These are phyloP conservation scores for Begonia fuchsioides DNA, from an alignment of 306 rosid species.

Conservation along the genomic window DNA sequence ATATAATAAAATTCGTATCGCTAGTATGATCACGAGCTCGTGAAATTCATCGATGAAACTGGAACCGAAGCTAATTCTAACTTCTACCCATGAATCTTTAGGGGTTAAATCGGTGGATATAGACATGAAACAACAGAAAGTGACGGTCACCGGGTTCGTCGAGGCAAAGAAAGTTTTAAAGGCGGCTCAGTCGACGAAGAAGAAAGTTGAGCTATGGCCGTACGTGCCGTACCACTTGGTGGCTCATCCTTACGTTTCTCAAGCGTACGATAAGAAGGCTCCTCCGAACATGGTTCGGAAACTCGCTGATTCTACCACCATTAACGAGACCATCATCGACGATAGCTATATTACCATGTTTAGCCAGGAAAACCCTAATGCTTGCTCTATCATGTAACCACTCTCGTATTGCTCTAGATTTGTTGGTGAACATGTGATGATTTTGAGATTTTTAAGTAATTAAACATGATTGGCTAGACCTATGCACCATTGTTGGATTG, in stretches of 20 bases:
- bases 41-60: no score
- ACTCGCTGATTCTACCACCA: slow-evolving; percentile 37
- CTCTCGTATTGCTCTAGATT: not conserved
- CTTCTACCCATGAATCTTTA: not conserved
- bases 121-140: slow-evolving; percentile 91
- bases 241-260: slow-evolving; percentile 68
- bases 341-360: slow-evolving; percentile 38
- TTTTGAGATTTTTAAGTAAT: no score
- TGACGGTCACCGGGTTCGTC: slow-evolving; percentile 68
- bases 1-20: no score
- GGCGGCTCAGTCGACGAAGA: slow-evolving; percentile 84
- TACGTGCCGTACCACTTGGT: slow-evolving; percentile 70
- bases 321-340: slow-evolving; percentile 44
- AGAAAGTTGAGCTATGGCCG: slow-evolving; percentile 93
- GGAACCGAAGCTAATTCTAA: not conserved
- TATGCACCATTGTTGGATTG: no score
- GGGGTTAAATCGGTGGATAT: slow-evolving; percentile 85
- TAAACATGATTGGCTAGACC: no score
- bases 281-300: slow-evolving; percentile 89
- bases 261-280: slow-evolving; percentile 86
- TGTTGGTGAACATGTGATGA: no score
- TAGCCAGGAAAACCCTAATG: slow-evolving; percentile 85
- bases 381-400: slow-evolving; percentile 61
- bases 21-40: no score
- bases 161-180: slow-evolving; percentile 85